Percentiles rank a stretch among this genome's conserved stretches.
Evolutionary conservation across 2,329 filamentous ascomycete species (phyloP).

Genomic region (Colletotrichum viniferum): DNA sequence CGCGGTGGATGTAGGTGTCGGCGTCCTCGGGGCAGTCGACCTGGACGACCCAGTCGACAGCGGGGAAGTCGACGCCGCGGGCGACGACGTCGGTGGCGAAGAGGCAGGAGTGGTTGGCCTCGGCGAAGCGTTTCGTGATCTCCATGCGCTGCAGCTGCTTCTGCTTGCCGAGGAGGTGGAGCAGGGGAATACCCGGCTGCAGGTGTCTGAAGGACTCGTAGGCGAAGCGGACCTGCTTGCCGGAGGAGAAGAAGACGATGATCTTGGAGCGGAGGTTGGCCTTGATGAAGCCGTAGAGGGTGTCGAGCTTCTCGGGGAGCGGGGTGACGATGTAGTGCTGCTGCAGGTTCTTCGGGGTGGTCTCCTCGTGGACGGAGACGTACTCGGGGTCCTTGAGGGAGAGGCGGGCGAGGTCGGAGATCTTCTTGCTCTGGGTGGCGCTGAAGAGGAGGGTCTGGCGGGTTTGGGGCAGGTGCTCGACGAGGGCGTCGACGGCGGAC

Average conservation of each 20-base stretch:
- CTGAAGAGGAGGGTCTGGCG: slow-evolving; percentile 95
- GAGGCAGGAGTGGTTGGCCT: slow-evolving; percentile 82
- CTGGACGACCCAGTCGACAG: slow-evolving; percentile 99
- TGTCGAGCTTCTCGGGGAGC: slow-evolving; percentile 87
- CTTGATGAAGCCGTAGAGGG: slow-evolving; percentile 90
- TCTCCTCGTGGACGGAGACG: slow-evolving; percentile 88
- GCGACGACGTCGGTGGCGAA: slow-evolving; percentile 97
- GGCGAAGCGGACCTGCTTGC: slow-evolving; percentile 95
- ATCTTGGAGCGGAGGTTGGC: slow-evolving; percentile 93
- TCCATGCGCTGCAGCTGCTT: slow-evolving; percentile 90
- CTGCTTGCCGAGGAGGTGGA: slow-evolving; percentile 93
- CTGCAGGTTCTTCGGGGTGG: slow-evolving; percentile 83
- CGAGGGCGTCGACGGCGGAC: slow-evolving; percentile 84
- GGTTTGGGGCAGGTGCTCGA: slow-evolving; percentile 85
- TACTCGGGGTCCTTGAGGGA: slow-evolving; percentile 93
- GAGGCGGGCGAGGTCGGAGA: slow-evolving; percentile 88
- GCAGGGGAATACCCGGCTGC: slow-evolving; percentile 89
- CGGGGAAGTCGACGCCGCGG: slow-evolving; percentile 91
- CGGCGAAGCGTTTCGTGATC: slow-evolving; percentile 82
- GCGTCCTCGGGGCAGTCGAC: slow-evolving; percentile 96
- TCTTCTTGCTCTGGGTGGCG: slow-evolving; percentile 92
- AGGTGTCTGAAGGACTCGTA: slow-evolving; percentile 93
- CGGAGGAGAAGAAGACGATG: slow-evolving; percentile 91
- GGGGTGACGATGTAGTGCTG: slow-evolving; percentile 92
- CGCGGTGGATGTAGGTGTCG: slow-evolving; percentile 96